Evolutionary conservation across 306 rosid genomes (phyloP).

Genomic region (Datisca glomerata): DNA sequence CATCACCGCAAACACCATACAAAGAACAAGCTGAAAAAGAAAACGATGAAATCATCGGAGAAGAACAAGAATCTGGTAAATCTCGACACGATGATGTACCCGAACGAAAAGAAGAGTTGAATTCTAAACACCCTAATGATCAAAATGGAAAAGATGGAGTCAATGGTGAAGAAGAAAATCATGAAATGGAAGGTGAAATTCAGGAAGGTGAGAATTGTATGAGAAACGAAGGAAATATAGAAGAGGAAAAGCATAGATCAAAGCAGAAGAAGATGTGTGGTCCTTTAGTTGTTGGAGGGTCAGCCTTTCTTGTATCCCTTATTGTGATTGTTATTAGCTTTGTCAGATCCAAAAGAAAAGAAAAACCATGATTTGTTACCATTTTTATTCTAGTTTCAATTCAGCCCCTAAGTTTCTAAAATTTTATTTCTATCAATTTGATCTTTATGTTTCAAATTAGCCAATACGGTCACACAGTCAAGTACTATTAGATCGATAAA

Average conservation of each 20-base stretch:
- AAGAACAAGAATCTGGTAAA: constrained; percentile 12
- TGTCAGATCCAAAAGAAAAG: constrained; percentile 17
- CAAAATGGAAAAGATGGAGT: background rate
- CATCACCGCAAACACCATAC: background rate
- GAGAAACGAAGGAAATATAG: constrained; percentile 1
- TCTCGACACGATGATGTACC: too few species aligned
- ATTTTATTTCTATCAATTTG: too few species aligned
- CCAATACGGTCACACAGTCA: too few species aligned
- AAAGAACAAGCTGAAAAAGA: background rate
- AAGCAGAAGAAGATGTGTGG: constrained; percentile 14
- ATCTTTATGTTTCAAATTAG: too few species aligned
- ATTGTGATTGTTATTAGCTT: constrained; percentile 21
- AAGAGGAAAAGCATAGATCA: constrained; percentile 10
- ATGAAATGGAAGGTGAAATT: constrained; percentile 1
- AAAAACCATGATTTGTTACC: background rate
- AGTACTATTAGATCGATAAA: too few species aligned
- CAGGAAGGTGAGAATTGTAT: constrained; percentile 6
- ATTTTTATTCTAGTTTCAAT: too few species aligned
- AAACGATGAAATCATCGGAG: background rate
- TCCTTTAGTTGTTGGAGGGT: constrained; percentile 43
- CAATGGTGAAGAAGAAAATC: constrained; percentile 6
- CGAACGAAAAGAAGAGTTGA: too few species aligned
- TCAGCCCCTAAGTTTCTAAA: too few species aligned
- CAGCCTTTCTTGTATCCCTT: constrained; percentile 35
- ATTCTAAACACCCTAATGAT: too few species aligned